These are phyloP conservation scores for Beauveria caledonica DNA, from an alignment of 2,329 filamentous ascomycete species.

Conservation along the genomic window DNA sequence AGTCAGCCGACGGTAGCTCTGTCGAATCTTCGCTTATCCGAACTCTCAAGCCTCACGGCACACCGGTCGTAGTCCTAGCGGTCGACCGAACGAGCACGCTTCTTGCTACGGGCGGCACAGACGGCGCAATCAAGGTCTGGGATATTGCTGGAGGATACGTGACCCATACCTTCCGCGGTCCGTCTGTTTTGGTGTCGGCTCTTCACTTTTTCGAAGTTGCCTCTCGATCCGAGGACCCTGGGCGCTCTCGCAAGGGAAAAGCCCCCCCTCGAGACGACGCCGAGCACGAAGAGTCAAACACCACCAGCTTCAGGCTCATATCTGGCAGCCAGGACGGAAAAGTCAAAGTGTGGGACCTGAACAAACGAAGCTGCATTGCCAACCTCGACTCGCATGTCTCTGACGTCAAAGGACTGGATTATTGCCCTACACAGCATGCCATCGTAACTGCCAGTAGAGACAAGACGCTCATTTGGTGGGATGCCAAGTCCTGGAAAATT, in stretches of 20 bases:
- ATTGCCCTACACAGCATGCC: constrained; percentile 62
- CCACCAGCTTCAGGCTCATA: constrained; percentile 64
- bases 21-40: constrained; percentile 63
- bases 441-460: constrained; percentile 83
- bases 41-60: constrained; percentile 81
- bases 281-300: constrained; percentile 29
- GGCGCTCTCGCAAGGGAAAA: constrained; percentile 26
- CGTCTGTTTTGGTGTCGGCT: constrained; percentile 84
- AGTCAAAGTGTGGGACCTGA: constrained; percentile 82
- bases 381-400: constrained; percentile 89
- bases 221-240: constrained; percentile 26
- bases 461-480: constrained; percentile 91
- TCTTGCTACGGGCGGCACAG: constrained; percentile 84
- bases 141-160: constrained; percentile 84
- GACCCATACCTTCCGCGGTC: constrained; percentile 91
- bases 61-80: constrained; percentile 79
- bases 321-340: constrained; percentile 93
- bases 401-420: constrained; percentile 82
- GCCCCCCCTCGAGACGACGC: constrained; percentile 22
- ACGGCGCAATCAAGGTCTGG: constrained; percentile 94
- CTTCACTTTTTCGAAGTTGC: constrained; percentile 82
- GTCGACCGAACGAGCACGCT: constrained; percentile 83
- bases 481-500: constrained; percentile 75
- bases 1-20: constrained; percentile 45
- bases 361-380: constrained; percentile 69